Evolutionary conservation across 768 basidiomycete species (phyloP), one percentile per base, ranked within the genome.

Genomic region (Macrocybe gigantea): DNA sequence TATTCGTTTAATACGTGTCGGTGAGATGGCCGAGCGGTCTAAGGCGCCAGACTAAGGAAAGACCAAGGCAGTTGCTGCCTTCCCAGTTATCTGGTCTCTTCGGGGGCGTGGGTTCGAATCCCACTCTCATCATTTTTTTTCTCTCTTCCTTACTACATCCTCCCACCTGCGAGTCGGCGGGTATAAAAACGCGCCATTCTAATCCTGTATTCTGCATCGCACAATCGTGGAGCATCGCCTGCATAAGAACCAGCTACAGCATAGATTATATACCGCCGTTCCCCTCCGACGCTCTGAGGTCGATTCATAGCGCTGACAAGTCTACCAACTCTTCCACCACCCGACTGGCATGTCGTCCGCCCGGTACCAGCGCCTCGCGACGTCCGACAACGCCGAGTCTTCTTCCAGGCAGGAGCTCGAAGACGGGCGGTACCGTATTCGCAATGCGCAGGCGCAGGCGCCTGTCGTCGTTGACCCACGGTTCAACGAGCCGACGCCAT

Each of bases 11-110:
- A n/a, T n/a, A n/a, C n/a, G n/a, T n/a, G n/a, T n/a, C n/a, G n/a
- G 71, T 66, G 75, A 79, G 80, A 80, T 82, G 80, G 80, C 80
- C 80, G 80, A 82, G 80, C 78, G 79, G 79, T 81, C 80, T 73
- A 80, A 82, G 80, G 80, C 80, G 80, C 78, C 78, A 82, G 78
- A 81, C 78, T 76, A 78, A 77, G 77, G 78, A 67, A 33, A 44
- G 42, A 44, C 49, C 44, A 50, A 45, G 44, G 49, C 49, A 49
- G 49, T 39, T 33, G 32, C 44, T 50, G 44, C 45, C 45, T 47
- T 34, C n/a, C 5, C 35, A 14, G 46, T 13, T 38, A 36, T 38
- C 60, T 63, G 62, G 62, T 58, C 61, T 62, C 62, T 52, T 54
- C 49, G 49, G 53, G 56, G 66, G 65, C 67, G 64, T 66, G 65